Conservation (phyloP, 2,329 filamentous ascomycete species). For the Westerdykella aurantiaca region DNA sequence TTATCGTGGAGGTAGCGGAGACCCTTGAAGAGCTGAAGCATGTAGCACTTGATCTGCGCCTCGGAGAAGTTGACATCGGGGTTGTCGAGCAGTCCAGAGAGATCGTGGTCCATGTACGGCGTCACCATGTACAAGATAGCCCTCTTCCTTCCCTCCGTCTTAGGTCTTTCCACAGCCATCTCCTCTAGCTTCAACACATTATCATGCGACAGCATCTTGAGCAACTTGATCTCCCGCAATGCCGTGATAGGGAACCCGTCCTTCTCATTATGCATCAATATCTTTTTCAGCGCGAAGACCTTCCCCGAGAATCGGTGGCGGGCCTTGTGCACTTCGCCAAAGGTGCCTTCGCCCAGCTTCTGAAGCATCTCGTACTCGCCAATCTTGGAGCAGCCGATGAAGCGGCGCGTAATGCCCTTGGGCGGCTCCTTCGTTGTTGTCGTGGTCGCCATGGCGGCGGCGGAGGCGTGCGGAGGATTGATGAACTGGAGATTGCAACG, state of each 20-base stretch:
- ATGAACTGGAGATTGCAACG: neutral
- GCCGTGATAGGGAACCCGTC: constrained; percentile 99
- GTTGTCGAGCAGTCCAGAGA: constrained; percentile 95
- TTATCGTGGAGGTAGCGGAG: constrained; percentile 81
- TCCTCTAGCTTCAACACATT: constrained; percentile 87
- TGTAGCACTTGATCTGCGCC: constrained; percentile 95
- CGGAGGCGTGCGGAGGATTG: neutral
- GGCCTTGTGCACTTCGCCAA: constrained; percentile 93
- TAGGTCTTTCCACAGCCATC: constrained; percentile 83
- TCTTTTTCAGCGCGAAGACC: constrained; percentile 91
- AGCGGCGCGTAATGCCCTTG: constrained; percentile 52
- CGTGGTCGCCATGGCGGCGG: constrained; percentile 15
- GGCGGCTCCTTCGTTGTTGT: constrained; percentile 38
- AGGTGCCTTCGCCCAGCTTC: constrained; percentile 91
- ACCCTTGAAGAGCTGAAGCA: constrained; percentile 87
- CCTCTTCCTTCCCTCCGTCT: constrained; percentile 52
- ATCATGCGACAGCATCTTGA: constrained; percentile 87
- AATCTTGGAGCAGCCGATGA: constrained; percentile 79
- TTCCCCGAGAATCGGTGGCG: constrained; percentile 67
- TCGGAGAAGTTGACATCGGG: constrained; percentile 81
- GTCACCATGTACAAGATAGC: constrained; percentile 98
- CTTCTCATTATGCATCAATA: constrained; percentile 98
- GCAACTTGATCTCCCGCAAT: constrained; percentile 90
- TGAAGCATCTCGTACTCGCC: constrained; percentile 71
- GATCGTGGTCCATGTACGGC: constrained; percentile 97